Percentiles rank a stretch among this genome's conserved stretches.
phyloP scores from a whole-genome alignment of 1,284 basidiomycete genomes.

The Apiotrichum domesticum region DNA sequence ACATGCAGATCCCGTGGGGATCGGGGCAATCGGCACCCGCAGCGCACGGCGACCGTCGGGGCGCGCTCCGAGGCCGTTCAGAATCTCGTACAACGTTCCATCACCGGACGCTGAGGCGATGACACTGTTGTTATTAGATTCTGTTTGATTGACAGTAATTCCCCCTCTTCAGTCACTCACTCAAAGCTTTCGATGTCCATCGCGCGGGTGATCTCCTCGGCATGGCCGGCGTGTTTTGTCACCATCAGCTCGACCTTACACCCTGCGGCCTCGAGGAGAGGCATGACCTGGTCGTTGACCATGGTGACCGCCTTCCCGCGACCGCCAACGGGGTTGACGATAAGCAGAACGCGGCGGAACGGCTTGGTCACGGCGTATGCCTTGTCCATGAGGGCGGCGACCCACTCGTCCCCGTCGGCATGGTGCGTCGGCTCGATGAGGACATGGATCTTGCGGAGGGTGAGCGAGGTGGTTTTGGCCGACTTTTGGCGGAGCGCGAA shows the following conservation, averaged over 20 bases:
- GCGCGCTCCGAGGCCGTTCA: conserved; percentile 82
- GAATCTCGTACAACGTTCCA: conserved; percentile 80
- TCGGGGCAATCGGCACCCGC: conserved; percentile 68
- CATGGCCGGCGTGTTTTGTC: conserved; percentile 68
- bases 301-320: conserved; percentile 64
- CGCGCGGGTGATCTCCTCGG: conserved; percentile 60
- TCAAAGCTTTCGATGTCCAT: conserved; percentile 61
- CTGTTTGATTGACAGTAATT: neutral
- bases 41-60: conserved; percentile 65
- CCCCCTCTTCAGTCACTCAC: conserved; percentile 23
- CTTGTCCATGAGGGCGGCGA: conserved; percentile 53
- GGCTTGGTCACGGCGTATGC: conserved; percentile 57
- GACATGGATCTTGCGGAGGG: conserved; percentile 39
- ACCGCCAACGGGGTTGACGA: conserved; percentile 87
- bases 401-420: conserved; percentile 54
- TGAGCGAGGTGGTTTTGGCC: conserved; percentile 12
- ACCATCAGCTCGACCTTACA: conserved; percentile 59
- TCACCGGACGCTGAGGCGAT: conserved; percentile 84
- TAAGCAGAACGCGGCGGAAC: conserved; percentile 56
- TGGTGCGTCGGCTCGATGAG: conserved; percentile 34
- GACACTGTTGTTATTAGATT: conserved; percentile 47
- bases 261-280: conserved; percentile 71
- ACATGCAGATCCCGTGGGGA: conserved; percentile 64
- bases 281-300: conserved; percentile 64
- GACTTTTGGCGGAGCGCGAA: conserved; percentile 28